Evolutionary conservation across 1,284 basidiomycete species (phyloP), one percentile per base, ranked within the genome.

Genomic region (Moesziomyces sp.): DNA sequence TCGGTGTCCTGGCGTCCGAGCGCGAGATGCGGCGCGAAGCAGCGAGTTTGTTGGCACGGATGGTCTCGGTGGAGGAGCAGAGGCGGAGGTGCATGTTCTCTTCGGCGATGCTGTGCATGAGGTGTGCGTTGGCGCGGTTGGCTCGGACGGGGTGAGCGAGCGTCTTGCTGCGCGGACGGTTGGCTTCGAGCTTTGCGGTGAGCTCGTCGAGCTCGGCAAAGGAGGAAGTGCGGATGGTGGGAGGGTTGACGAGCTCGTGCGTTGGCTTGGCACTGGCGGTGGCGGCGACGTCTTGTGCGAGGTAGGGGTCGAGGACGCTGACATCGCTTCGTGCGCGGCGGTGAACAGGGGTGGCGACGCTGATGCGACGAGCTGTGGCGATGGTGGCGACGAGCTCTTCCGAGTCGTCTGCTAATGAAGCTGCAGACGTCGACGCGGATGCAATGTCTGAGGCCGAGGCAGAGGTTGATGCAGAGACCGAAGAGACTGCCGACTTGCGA

Each of bases 311-410:
- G 18, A 67, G 30, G 7, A 61, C 24, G 55, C 64, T 64, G 30
- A 53, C 54, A 11, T 73, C 70, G 52, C 70, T 73, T 40, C 65
- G 57, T 3, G 61, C 65, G 28, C 70, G 70, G 19, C 70, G 53
- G 45, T 73, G 70, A 0, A 51, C 18, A 8, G 70, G 70, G 3
- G 70, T 73, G 11, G 70, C 50, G 45, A 73, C 54, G 49, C 56
- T 64, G 51, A 73, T 68, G 11, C 65, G 54, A 6, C 57, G 62
- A 13, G 68, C 62, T 3, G 50, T 47, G 30, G 55, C 53, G 59
- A 68, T 62, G 43, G 43, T 47, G 21, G 59, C 56, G 5, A 24
- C 44, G 2, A 35, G 19, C 18, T 52, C 58, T 30, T 43, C 28
- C 3, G 16, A 16, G 18, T 43, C 46, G 8, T 52, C 35, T 23